Base-by-base conservation (phyloP, 2,329 filamentous ascomycete genomes). In the Phialophora verrucosa region DNA sequence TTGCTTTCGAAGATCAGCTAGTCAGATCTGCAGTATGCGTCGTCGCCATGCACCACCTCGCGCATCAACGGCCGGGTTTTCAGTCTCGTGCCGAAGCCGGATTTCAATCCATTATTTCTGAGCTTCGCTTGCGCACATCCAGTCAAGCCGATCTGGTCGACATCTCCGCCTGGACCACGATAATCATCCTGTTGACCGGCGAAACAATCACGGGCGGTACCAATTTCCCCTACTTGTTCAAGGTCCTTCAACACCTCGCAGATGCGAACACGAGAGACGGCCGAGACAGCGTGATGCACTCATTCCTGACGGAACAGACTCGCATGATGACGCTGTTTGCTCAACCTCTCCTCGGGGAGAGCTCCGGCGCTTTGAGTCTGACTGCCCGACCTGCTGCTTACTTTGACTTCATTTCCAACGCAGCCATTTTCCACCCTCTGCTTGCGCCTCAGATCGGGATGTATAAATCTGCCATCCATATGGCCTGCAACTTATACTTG, bases 401-500 rank as follows among this genome's bases (percentile, higher is more conserved):
- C 51, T 62, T 65, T 51, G 63, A 62, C 51, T 65, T 65, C 63
- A 65, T 65, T 29, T 65, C 63, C 57, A 65, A 65, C 51, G 53
- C 59, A n/a, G 63, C 63, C 8, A 53, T 65, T 42, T 65, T 65
- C 50, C 44, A 55, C 51, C 61, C 57, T 10, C 32, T 14, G 20
- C 58, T 55, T 29, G 60, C 54, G 47, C 54, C 51, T 29, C 55
- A 56, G 55, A 69, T 61, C 12, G 57, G 35, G n/a, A 25, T 69
- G 14, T 62, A 63, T 23, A 58, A 67, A 20, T 51, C 66, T 14
- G 70, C 67, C 25, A 73, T 72, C 25, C 68, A 66, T 2, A 69
- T 67, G 50, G 73, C 73, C 23, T 73, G 71, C 4, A 70, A 71
- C 14, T 73, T 75, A 20, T 75, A 74, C 32, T 53, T 73, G 6